Evolutionary conservation across 2,329 filamentous ascomycete genomes (phyloP), one percentile per base, ranked within the genome.

Genomic region (Stemphylium beticola): DNA sequence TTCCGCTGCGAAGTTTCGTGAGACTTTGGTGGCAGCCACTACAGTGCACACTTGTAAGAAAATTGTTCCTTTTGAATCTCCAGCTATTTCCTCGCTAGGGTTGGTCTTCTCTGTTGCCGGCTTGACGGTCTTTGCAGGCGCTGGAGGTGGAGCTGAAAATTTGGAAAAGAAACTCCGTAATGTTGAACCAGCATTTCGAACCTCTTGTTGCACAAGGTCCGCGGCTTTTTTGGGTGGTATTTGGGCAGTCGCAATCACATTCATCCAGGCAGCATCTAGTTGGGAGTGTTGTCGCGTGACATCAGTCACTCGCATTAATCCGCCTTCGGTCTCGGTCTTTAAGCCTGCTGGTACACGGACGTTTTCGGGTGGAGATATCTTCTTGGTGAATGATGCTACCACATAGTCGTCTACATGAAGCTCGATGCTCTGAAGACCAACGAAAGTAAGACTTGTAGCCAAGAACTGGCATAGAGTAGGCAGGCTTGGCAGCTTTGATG

Each of bases 361-460:
- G 14, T 86, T 83, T 26, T 86, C 81, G 38, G 88, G 88, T 0
- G 92, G 92, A 0, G 93, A 93, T 3, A 88, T 86, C 77, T 93
- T 96, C 79, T 99, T 99, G 50, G 82, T 83, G 34, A 99, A 80
- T 2, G 85, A 85, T 18, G 96, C 78, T 14, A 99, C 81, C 65
- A 88, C 89, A 79, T 89, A 93, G 66, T 95, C 88, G 69, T 99
- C 93, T 48, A 99, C 84, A 83, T 88, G 93, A 54, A 99, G 85
- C 69, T 98, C 93, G 57, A 99, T 91, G 51, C 84, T 85, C 69
- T 96, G 85, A 20, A 99, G 80, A 0, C 92, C 90, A 55, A 99
- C 93, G 78, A 99, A 99, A 0, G 95, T 98, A 74, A 99, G 80
- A 78, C 93, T 97, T 6, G 93, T 98, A 4, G 93, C 91, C 43